Percentiles rank a stretch among this genome's conserved stretches.
Evolutionary conservation across 2,329 filamentous ascomycete genomes (phyloP).

Genomic region (Lasiodiplodia sp.): DNA sequence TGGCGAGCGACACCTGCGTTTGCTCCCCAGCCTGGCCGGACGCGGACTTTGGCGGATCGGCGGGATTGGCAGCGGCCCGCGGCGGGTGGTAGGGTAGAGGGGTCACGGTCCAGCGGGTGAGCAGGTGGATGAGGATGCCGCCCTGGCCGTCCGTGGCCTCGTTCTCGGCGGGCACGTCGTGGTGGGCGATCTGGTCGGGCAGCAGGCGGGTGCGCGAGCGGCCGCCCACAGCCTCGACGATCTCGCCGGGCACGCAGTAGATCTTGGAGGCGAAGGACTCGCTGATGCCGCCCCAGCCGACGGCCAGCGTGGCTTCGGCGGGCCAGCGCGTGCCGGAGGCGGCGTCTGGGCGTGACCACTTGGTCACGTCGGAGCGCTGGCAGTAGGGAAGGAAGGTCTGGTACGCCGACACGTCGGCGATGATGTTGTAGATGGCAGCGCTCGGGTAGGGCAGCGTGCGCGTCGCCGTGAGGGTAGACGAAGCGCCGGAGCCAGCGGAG

Average conservation of each 20-base stretch:
- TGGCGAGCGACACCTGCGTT: conserved; percentile 77
- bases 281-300: conserved; percentile 84
- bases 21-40: conserved; percentile 46
- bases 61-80: conserved; percentile 31
- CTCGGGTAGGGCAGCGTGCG: conserved; percentile 80
- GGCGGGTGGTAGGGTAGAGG: conserved; percentile 58
- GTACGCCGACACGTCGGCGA: conserved; percentile 89
- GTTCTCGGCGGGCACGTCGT: conserved; percentile 13
- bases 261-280: conserved; percentile 84
- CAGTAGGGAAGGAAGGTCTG: conserved; percentile 91
- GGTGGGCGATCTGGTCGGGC: conserved; percentile 17
- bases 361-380: conserved; percentile 76
- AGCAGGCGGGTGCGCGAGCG: conserved; percentile 34
- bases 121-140: conserved; percentile 69
- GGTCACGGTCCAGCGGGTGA: conserved; percentile 73
- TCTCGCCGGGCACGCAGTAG: conserved; percentile 71
- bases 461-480: conserved; percentile 67
- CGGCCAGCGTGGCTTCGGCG: conserved; percentile 76
- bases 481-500: conserved; percentile 36
- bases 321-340: conserved; percentile 66
- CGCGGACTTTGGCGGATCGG: conserved; percentile 34
- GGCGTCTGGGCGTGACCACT: conserved; percentile 67
- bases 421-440: conserved; percentile 77
- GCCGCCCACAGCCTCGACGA: conserved; percentile 36
- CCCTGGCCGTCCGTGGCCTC: conserved; percentile 19